Conservation (phyloP, 257 asterid genomes). For the Primulina tabacum region DNA sequence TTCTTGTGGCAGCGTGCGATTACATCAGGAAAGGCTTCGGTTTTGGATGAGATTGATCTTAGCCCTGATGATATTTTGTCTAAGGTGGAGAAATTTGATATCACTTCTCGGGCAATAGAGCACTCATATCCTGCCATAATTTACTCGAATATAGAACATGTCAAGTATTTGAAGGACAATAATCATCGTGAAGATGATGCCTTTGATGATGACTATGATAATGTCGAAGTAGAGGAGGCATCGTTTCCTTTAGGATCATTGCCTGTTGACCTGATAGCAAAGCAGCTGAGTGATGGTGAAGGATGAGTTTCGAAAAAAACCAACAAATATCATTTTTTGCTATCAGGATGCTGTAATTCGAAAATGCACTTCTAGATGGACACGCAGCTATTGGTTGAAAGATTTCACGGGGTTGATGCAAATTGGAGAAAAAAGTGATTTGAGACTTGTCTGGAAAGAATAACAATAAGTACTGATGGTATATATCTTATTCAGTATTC, state of each 20-base stretch:
- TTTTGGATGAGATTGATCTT: conserved; percentile 51
- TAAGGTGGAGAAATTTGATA: conserved; percentile 75
- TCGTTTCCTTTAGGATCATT: conserved; percentile 64
- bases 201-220: conserved; percentile 26
- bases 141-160: conserved; percentile 26
- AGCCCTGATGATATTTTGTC: conserved; percentile 71
- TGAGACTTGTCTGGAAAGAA: neutral
- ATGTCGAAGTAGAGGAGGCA: conserved; percentile 44
- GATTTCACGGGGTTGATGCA: too few relatives aligned
- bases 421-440: too few relatives aligned
- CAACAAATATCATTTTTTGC: neutral
- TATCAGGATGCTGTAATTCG: neutral
- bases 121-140: conserved; percentile 76
- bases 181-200: conserved; percentile 30
- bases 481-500: too few relatives aligned
- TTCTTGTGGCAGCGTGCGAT: conserved; percentile 70
- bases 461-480: neutral
- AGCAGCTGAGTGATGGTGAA: conserved; percentile 41
- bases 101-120: conserved; percentile 51
- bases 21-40: conserved; percentile 66
- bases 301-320: conserved; percentile 19
- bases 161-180: conserved; percentile 27
- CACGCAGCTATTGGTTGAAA: too few relatives aligned
- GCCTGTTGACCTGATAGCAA: conserved; percentile 63
- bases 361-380: too few relatives aligned